Base-by-base conservation (phyloP, 1,139 yeast genomes). In the Yamadazyma songkhlaensis region DNA sequence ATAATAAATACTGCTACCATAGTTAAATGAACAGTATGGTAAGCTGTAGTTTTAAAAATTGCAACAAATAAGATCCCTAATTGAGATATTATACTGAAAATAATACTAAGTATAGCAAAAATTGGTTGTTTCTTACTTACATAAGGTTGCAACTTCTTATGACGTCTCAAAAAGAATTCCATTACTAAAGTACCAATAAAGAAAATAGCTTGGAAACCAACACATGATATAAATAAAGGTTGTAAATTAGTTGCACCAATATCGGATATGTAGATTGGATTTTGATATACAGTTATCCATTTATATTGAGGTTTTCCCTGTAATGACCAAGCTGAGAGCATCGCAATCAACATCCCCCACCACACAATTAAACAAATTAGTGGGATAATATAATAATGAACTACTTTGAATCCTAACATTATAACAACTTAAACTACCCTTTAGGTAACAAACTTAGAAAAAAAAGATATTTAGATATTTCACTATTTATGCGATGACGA, bases 161-260 rank as follows among this genome's bases (percentile, higher is more conserved):
- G 60, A 28, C 67, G 70, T 26, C 90, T 65, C 34, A 84, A 63
- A 43, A 67, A 69, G 37, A 68, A 67, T 50, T 82, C 90, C 55
- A 79, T 65, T n/a, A 68, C 55, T 33, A 81, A 61, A 1, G 90
- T 74, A n/a, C 87, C 73, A 29, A 80, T 80, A 51, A 79, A 86
- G 51, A 86, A 81, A 11, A 86, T 66, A 13, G 89, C 95, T 62
- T 87, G 95, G 57, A 81, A 74, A 0, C 82, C 87, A 3, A 86
- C 68, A 54, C 95, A 81, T n/a, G 85, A 65, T 32, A 89, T 87
- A 60, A 89, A 89, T 14, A 88, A 62, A 2, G 96, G 95, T 54
- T 87, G 86, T 37, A 87, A 65, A 51, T 81, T 81, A 2, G 95
- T 84, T 10, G 96, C 96, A 6, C 90, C 96, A 38, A 88, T 74